Evolutionary conservation across 1,139 yeast species (phyloP).

Genomic region (Hansenula lynferdii): DNA sequence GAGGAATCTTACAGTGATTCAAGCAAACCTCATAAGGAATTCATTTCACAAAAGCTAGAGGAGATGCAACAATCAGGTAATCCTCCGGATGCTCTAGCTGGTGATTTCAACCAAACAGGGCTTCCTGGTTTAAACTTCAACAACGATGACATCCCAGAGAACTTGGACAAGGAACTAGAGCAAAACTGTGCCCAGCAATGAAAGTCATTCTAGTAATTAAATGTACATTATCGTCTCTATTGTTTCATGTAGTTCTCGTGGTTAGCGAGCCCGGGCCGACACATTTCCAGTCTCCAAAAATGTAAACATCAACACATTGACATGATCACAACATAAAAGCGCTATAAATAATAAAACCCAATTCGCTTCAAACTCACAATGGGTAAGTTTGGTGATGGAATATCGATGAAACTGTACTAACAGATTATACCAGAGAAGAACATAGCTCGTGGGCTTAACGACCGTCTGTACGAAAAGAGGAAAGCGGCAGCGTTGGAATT

Average conservation of each 20-base stretch:
- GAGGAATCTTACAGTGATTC: constrained; percentile 47
- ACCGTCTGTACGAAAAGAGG: constrained; percentile 89
- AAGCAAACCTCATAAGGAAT: constrained; percentile 44
- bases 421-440: constrained; percentile 47
- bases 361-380: not conserved
- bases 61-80: constrained; percentile 78
- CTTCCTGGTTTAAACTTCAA: constrained; percentile 45
- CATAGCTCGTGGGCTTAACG: constrained; percentile 78
- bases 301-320: not conserved
- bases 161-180: constrained; percentile 34
- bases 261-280: not conserved
- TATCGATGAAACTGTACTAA: not conserved
- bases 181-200: constrained; percentile 32
- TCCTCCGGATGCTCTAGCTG: constrained; percentile 79
- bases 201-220: not conserved
- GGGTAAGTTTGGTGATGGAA: not conserved
- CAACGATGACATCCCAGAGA: constrained; percentile 42
- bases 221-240: not conserved
- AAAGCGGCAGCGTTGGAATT: constrained; percentile 91
- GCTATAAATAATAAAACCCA: not conserved
- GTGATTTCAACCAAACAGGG: constrained; percentile 50
- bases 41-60: constrained; percentile 55
- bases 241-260: not conserved
- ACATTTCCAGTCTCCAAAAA: not conserved
- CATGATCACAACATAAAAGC: not conserved